Base-by-base conservation (phyloP, 1,284 basidiomycete species). In the Cryptococcus deneoformans region DNA sequence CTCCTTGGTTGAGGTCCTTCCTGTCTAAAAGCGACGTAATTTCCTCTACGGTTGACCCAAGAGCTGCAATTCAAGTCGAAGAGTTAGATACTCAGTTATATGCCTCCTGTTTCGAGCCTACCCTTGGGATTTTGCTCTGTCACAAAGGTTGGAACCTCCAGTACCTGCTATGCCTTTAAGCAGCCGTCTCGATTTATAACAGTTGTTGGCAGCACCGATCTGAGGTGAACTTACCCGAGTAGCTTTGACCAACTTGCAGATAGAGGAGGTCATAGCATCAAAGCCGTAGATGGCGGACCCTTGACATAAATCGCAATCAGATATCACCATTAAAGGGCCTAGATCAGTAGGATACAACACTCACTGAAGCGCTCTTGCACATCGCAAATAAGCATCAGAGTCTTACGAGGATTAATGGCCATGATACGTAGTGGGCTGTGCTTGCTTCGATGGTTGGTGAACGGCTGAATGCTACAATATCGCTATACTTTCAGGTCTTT, bases 51-150 rank as follows among this genome's bases (percentile, higher is more conserved):
- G 60, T 62, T 11, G 54, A 7, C 6, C 60, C 60, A 5, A 62
- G 54, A 20, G 60, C 60, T 62, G 39, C 2, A 12, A 8, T 29
- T 48, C 51, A 10, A 16, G 16, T 20, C 43, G 20, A 12, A 24
- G 9, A 6, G 7, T 29, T 29, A 24, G 37, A 29, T 12, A 7
- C 46, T 40, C 20, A 11, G 24, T 50, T 58, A 24, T n/a, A 37
- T 36, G 6, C 14, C 2, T 29, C 44, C 58, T 37, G 29, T 29
- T 29, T 29, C 29, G 3, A 29, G 29, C 29, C 29, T 16, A 88
- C 90, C 88, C 81, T 80, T 85, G 1, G 88, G 83, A 70, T 91
- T 90, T 76, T 95, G 92, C 63, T 92, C 91, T 0, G 91, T 93
- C 12, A 82, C 84, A 29, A 92, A 75, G 11, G 92, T 85, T 45